A percentile compares a stretch with the other conserved stretches of the same genome.
Conservation (phyloP, 331 rosid species). For the Prunus yedoensis region DNA sequence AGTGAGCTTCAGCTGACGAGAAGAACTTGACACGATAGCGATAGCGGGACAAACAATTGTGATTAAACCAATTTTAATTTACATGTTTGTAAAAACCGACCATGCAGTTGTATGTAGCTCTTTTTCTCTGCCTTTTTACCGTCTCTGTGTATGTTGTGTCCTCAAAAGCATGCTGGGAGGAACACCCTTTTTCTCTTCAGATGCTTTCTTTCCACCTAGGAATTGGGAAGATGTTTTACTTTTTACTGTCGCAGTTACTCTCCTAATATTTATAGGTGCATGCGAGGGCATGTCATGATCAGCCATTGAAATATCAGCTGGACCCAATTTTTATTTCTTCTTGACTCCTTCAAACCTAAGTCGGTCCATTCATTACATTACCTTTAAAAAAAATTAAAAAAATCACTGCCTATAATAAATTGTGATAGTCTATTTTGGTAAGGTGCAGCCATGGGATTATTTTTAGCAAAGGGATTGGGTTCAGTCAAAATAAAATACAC, state of each 20-base stretch:
- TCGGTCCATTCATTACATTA: not conserved
- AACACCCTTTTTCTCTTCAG: not conserved
- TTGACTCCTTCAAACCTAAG: not conserved
- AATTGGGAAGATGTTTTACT: slow-evolving; percentile 4
- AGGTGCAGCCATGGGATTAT: not conserved
- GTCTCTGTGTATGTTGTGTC: not conserved
- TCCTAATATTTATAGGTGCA: not conserved
- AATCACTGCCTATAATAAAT: no score
- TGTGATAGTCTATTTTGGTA: no score
- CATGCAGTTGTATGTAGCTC: not conserved
- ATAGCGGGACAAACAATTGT: no score
- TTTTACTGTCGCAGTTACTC: not conserved
- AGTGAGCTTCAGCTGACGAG: no score
- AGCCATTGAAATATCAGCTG: not conserved
- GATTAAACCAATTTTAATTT: not conserved
- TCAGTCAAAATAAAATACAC: not conserved
- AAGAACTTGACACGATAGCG: no score
- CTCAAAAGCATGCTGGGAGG: not conserved
- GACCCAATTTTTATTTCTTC: not conserved
- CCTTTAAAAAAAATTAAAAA: no score
- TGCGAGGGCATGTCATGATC: slow-evolving; percentile 8
- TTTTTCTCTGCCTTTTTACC: not conserved
- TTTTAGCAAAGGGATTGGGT: not conserved
- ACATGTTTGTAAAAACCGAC: not conserved
- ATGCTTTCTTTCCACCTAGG: no score